A percentile compares a stretch with the other conserved stretches of the same genome.
Conservation (phyloP, 768 basidiomycete species). For the Russula abietina region DNA sequence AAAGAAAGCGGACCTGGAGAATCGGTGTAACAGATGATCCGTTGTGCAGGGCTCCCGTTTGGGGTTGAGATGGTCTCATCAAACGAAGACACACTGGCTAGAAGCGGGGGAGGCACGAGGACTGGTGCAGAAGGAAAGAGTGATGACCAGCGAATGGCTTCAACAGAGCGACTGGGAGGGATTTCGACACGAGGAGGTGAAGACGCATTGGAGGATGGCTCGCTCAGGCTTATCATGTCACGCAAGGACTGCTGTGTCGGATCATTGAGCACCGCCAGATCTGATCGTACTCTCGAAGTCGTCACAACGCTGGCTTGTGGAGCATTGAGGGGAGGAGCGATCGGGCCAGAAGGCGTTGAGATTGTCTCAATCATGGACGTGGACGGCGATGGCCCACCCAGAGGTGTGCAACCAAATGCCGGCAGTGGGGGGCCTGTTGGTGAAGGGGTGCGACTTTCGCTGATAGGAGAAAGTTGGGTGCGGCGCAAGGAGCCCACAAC, state of each 20-base stretch:
- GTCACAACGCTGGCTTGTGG: background rate
- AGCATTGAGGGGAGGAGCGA: background rate
- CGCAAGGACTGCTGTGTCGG: background rate
- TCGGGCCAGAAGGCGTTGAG: constrained; percentile 1
- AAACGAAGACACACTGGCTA: background rate
- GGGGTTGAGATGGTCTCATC: constrained; percentile 11
- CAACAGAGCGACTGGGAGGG: background rate
- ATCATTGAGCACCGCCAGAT: background rate
- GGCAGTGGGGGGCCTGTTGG: background rate
- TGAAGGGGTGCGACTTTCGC: constrained; percentile 11
- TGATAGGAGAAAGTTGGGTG: constrained; percentile 8
- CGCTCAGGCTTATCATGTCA: constrained; percentile 4
- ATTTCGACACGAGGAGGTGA: background rate
- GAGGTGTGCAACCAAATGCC: background rate
- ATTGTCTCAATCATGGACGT: constrained; percentile 4
- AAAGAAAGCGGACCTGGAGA: constrained; percentile 6
- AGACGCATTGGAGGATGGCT: background rate
- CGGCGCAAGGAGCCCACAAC: constrained; percentile 9
- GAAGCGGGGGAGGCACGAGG: background rate
- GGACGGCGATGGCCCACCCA: constrained; percentile 6
- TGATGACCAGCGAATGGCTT: constrained; percentile 8
- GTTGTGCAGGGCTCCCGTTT: constrained; percentile 5
- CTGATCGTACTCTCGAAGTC: background rate
- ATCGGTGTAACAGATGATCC: constrained; percentile 8
- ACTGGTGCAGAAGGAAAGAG: constrained; percentile 16